Evolutionary conservation across 176 grass and related monocot species (phyloP), one percentile per base, ranked within the genome.

Genomic region (Secale cereale): DNA sequence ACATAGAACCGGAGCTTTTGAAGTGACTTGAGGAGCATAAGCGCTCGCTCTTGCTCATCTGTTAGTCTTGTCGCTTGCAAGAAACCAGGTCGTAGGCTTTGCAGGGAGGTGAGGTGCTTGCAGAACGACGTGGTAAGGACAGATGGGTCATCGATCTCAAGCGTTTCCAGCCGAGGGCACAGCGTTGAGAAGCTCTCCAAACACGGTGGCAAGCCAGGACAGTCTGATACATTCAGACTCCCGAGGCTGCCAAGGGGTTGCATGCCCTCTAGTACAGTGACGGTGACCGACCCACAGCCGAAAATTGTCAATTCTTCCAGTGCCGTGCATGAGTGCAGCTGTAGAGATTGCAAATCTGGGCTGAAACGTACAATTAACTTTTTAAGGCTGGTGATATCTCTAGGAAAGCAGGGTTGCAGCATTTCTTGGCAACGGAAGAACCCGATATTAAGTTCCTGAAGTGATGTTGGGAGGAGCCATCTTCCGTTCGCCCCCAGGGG

Each of bases 151-250:
- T 8, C 7, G 35, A 36, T 8, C 1, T 0, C 0, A 36, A 36
- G 1, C 35, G 1, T 10, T 39, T 52, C 63, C 33, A 89, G 52
- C 19, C 13, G 23, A 12, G 46, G 0, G 19, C 37, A 39, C 37
- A 2, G 37, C 37, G 8, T 39, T 39, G 37, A 39, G 10, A 39
- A 10, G 28, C 2, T 3, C 35, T 43, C 36, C 12, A 31, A 16
- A 11, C 2, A 29, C 0, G 1, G 13, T 85, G 37, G 37, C 37
- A 8, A 36, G n/a, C 5, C 1, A 8, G 60, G 76, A 4, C 68
- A 82, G 0, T 0, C 0, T 0, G 0, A 0, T 63, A 65, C 3
- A 1, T 26, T 0, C 76, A 91, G 66, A 15, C 2, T 1, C 54
- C 20, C 50, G 8, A 91, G 50, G 10, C 74, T 2, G 3, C 14